Base-by-base conservation (phyloP, 768 basidiomycete species). In the Leccinum fibrillosum region DNA sequence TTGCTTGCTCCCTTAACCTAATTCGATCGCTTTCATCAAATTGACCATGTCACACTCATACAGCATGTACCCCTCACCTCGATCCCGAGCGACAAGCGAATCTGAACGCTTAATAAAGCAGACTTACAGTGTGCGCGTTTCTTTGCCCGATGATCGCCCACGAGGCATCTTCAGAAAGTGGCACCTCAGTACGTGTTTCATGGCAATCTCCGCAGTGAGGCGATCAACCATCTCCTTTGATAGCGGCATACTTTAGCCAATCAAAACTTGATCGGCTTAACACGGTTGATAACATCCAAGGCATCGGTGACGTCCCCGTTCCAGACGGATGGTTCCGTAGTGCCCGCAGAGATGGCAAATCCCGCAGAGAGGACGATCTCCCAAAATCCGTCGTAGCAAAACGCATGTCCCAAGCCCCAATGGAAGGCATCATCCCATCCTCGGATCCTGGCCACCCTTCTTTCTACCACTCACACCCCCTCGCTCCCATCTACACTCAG, bases 171-270 rank as follows among this genome's bases (percentile, higher is more conserved):
- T 71, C 52, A 75, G 78, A 64, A 82, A 82, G 67, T 82, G 80
- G 80, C 80, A 82, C 63, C 72, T 82, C 49, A 82, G 80, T 82
- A 64, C 57, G 79, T 75, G 57, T 70, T 68, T 69, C 57, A 67
- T 64, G 62, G 62, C 64, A 64, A 71, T 72, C 69, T 64, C 70
- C 72, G 69, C 53, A 63, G 60, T 35, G 53, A 50, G 55, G 12
- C 51, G 32, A 49, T 51, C 56, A 54, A 65, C 56, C 52, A 45
- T 54, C 49, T 45, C 49, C 25, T 54, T 54, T 56, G 57, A 35
- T 67, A 92, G 90, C 90, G 59, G 90, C 90, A 49, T 92, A 92
- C 77, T 92, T 90, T 72, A 90, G 87, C 64, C 89, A 89, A 66
- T 84, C 84, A 66, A 87, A 81, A 56, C 75, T 92, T 58, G 86